These are phyloP conservation scores for Crucihimalaya himalaica DNA, from an alignment of 345 rosid genomes.

Conservation along the genomic window DNA sequence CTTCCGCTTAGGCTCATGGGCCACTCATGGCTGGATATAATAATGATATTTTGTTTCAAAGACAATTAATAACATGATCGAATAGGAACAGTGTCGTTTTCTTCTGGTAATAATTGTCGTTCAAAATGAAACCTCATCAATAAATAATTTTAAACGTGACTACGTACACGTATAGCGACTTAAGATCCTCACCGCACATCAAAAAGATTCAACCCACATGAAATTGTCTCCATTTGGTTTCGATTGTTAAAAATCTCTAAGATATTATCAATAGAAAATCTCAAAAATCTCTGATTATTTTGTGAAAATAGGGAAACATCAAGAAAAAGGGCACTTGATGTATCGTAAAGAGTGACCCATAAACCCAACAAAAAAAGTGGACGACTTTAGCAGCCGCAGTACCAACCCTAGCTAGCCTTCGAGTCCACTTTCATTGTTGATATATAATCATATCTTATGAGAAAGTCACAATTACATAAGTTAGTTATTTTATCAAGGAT, in stretches of 20 bases:
- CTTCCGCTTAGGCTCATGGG: too few species aligned
- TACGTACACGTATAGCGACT: not conserved
- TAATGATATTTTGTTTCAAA: too few species aligned
- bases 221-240: not conserved
- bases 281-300: not conserved
- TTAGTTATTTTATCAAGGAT: too few species aligned
- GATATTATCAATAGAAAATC: too few species aligned
- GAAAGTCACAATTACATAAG: too few species aligned
- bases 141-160: not conserved
- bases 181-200: not conserved
- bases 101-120: not conserved
- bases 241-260: not conserved
- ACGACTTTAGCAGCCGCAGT: constrained; percentile 6
- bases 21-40: too few species aligned
- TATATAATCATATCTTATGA: too few species aligned
- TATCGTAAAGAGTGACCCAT: not conserved
- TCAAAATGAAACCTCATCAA: not conserved
- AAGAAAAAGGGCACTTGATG: not conserved
- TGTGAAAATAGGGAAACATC: not conserved
- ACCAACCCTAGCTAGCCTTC: not conserved
- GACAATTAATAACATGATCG: not conserved
- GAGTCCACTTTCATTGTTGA: not conserved
- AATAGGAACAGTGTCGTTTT: not conserved
- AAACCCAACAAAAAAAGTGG: not conserved
- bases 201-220: not conserved